Conservation (phyloP, 2,329 filamentous ascomycete genomes). For the Didymella lethalis region DNA sequence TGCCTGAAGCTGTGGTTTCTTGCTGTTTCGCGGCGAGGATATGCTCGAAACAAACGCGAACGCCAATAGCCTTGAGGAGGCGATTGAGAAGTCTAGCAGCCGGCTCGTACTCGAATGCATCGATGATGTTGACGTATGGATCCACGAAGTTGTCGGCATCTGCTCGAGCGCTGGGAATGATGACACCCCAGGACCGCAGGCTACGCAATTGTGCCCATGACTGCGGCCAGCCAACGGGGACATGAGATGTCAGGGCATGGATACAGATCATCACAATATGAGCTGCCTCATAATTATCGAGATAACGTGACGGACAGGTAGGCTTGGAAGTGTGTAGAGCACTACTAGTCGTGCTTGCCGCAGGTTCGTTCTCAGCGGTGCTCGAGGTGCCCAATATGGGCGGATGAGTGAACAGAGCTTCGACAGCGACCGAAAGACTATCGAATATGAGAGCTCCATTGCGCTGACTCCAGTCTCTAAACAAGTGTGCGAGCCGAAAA, state of each 20-base stretch:
- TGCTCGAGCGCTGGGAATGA: constrained; percentile 33
- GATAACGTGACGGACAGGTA: constrained; percentile 27
- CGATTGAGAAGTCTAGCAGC: constrained; percentile 60
- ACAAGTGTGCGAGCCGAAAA: constrained; percentile 38
- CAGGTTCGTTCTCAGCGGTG: constrained; percentile 31
- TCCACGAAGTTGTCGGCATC: constrained; percentile 36
- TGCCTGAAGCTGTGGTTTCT: neutral
- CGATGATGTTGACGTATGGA: constrained; percentile 46
- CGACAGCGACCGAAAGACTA: constrained; percentile 44
- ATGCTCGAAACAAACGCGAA: constrained; percentile 59
- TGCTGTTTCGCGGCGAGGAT: constrained; percentile 50
- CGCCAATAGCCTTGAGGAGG: constrained; percentile 59
- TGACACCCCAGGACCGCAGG: constrained; percentile 49
- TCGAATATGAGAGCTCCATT: constrained; percentile 50
- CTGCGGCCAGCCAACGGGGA: constrained; percentile 43
- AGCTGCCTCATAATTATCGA: constrained; percentile 48
- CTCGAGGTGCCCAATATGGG: constrained; percentile 42
- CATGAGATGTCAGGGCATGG: constrained; percentile 49
- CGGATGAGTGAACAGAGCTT: constrained; percentile 47
- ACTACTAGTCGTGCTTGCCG: constrained; percentile 23
- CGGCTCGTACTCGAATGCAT: constrained; percentile 61
- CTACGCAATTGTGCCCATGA: constrained; percentile 50
- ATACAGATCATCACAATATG: constrained; percentile 54
- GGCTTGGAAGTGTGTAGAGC: neutral
- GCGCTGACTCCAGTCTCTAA: constrained; percentile 44